Conservation (phyloP, 2,329 filamentous ascomycete species). For the Remersonia thermophila region DNA sequence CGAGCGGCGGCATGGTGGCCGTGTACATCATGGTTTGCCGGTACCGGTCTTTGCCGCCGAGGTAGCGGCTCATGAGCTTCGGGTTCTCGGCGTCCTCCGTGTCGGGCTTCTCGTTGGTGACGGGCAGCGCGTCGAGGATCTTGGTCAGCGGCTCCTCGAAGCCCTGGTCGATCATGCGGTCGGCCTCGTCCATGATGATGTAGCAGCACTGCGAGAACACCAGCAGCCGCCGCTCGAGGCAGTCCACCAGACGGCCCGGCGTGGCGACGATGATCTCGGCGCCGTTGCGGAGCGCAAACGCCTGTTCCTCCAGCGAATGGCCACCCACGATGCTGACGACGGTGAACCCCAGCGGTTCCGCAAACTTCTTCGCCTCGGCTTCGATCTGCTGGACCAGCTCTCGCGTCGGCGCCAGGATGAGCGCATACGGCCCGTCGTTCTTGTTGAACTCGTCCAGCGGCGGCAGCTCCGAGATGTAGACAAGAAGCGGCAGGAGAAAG, state of each 20-base stretch:
- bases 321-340: slow-evolving; percentile 98
- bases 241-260: slow-evolving; percentile 90
- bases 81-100: slow-evolving; percentile 82
- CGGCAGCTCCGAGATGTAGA: slow-evolving; percentile 87
- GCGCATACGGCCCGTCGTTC: slow-evolving; percentile 92
- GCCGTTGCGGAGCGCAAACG: slow-evolving; percentile 77
- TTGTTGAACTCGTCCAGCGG: slow-evolving; percentile 74
- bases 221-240: slow-evolving; percentile 82
- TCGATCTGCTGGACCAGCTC: slow-evolving; percentile 98
- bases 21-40: slow-evolving; percentile 99
- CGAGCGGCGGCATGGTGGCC: slow-evolving; percentile 85
- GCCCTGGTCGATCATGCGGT: slow-evolving; percentile 96
- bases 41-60: slow-evolving; percentile 68
- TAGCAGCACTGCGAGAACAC: slow-evolving; percentile 96
- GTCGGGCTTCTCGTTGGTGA: slow-evolving; percentile 90
- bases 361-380: slow-evolving; percentile 84
- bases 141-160: slow-evolving; percentile 98
- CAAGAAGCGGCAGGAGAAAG: slow-evolving; percentile 80
- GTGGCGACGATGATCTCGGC: slow-evolving; percentile 99
- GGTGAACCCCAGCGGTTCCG: slow-evolving; percentile 77
- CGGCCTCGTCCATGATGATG: slow-evolving; percentile 98
- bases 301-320: slow-evolving; percentile 87
- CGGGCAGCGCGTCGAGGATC: slow-evolving; percentile 87
- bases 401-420: slow-evolving; percentile 90
- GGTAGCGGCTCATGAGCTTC: slow-evolving; percentile 67